Evolutionary conservation across 441 rosid species (phyloP), one percentile per base, ranked within the genome.

Genomic region (Eruca vesicaria): DNA sequence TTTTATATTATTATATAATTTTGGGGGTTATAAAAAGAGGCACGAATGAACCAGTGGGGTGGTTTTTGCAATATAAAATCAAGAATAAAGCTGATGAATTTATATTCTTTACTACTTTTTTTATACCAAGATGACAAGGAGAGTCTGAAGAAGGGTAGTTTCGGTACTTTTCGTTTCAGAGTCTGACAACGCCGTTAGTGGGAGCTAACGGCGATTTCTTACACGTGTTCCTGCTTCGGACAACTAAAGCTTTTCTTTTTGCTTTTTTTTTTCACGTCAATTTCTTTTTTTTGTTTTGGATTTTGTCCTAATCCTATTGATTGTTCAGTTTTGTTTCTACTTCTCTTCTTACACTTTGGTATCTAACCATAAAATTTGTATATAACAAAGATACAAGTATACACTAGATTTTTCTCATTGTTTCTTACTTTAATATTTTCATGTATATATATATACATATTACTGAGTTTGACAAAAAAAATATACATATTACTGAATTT

Each of bases 31-130:
- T 16, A 48, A 48, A 48, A 48, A 48, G 55, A 48, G 8, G 72
- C 72, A 77, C 72, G 76, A 77, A 77, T 58, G 80, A 76, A 18
- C 75, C 67, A 76, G 67, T 64, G 76, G 80, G 55, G 71, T 57
- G 71, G 64, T 76, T 70, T 56, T 10, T 43, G 23, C n/a, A 52
- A 71, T 53, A 70, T 57, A 32, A 64, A 71, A 63, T 45, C 15
- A 71, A 65, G 56, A 70, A 77, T 70, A 77, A 71, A 77, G 72
- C 72, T 71, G 68, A 65, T 77, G 58, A 36, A 53, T 61, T 75
- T 75, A 16, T 48, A 48, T 48, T 48, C 11, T 48, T 48, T 48
- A 45, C 53, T 48, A 16, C 20, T 16, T 48, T 48, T 15, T 48
- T 16, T 48, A 48, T 48, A 48, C 55, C 55, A 48, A 48, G 55